A percentile compares a stretch with the other conserved stretches of the same genome.
These are phyloP conservation scores for Pichia sp. DNA, from an alignment of 1,139 yeast species.

Conservation along the genomic window DNA sequence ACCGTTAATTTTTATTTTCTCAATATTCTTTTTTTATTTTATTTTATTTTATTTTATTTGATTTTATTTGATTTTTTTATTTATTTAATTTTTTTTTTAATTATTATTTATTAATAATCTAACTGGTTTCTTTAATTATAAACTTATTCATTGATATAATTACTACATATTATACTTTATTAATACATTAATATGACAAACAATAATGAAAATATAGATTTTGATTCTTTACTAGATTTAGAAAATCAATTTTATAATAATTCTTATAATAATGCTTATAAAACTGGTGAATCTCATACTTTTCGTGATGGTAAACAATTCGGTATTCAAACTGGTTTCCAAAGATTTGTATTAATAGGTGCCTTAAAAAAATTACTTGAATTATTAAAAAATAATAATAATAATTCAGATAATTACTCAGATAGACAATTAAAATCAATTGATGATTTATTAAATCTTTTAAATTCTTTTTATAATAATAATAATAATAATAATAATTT, in stretches of 20 bases:
- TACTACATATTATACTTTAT: too few relatives aligned
- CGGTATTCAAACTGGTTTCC: conserved; percentile 57
- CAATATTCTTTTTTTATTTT: too few relatives aligned
- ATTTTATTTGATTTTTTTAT: too few relatives aligned
- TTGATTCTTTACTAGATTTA: conserved; percentile 33
- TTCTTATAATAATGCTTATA: conserved; percentile 43
- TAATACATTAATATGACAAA: background rate
- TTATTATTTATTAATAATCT: too few relatives aligned
- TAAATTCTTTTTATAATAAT: too few relatives aligned
- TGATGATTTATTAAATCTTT: too few relatives aligned
- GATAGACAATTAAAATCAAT: background rate
- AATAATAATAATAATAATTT: too few relatives aligned
- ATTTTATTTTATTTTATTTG: too few relatives aligned
- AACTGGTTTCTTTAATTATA: too few relatives aligned
- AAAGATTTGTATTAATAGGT: conserved; percentile 45
- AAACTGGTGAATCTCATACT: conserved; percentile 34
- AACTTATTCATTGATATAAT: too few relatives aligned
- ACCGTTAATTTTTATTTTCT: too few relatives aligned
- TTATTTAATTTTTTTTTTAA: too few relatives aligned
- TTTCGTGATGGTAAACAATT: conserved; percentile 46
- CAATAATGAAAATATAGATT: background rate
- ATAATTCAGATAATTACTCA: background rate
- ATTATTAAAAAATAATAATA: conserved; percentile 27
- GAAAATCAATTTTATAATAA: conserved; percentile 42
- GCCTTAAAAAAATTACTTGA: conserved; percentile 37